Evolutionary conservation across 805 yeast genomes (phyloP).

Genomic region (Cyberlindnera xishuangbannaensis): DNA sequence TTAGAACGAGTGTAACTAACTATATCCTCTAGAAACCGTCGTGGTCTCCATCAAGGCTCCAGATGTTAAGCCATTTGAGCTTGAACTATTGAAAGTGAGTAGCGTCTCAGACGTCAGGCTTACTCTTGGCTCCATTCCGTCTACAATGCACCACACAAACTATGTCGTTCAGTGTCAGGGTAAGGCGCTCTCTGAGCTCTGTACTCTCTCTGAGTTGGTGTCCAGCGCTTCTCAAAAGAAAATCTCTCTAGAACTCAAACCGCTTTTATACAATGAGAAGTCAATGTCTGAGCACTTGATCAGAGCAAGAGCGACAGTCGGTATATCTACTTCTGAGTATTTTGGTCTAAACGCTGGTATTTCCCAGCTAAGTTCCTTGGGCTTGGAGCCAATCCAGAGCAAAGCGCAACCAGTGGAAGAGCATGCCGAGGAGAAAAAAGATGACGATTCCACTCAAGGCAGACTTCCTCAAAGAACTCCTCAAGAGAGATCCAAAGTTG

Average conservation of each 20-base stretch:
- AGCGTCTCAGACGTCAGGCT: constrained; percentile 52
- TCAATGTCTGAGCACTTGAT: constrained; percentile 57
- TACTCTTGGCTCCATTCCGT: constrained; percentile 50
- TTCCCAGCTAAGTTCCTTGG: constrained; percentile 39
- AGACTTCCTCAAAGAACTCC: constrained; percentile 22
- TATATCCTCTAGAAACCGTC: constrained; percentile 7
- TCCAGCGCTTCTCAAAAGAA: constrained; percentile 22
- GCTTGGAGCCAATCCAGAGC: constrained; percentile 26
- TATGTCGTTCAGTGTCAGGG: constrained; percentile 40
- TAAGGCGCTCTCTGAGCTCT: constrained; percentile 27
- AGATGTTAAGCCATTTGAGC: constrained; percentile 14
- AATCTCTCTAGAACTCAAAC: constrained; percentile 40
- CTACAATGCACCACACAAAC: constrained; percentile 55
- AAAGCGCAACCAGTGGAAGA: constrained; percentile 11
- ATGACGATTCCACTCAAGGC: constrained; percentile 4
- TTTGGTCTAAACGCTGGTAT: constrained; percentile 41
- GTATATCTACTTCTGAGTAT: constrained; percentile 41
- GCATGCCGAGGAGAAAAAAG: constrained; percentile 8
- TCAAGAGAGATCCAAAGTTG: constrained; percentile 18
- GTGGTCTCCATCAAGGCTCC: constrained; percentile 9
- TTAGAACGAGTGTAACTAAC: too few relatives aligned
- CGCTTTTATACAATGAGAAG: constrained; percentile 54
- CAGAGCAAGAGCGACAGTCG: constrained; percentile 56
- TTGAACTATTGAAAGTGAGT: constrained; percentile 33
- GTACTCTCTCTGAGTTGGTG: constrained; percentile 25